These are phyloP conservation scores for Phaeophleospora eucalypticola DNA, from an alignment of 2,329 filamentous ascomycete species.

Conservation along the genomic window DNA sequence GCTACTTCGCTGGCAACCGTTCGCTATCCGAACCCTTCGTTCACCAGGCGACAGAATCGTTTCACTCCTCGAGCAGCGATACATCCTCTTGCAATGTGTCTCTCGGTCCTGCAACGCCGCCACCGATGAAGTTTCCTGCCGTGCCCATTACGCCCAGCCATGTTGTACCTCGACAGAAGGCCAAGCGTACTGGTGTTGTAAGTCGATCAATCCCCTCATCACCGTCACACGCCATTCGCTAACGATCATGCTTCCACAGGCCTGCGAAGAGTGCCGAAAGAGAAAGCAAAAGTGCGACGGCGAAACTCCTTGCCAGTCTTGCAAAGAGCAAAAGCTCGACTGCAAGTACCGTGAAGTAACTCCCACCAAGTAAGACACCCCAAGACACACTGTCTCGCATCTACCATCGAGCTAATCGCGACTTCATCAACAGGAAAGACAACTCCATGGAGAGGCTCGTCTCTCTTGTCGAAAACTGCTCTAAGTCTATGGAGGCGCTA, in stretches of 20 bases:
- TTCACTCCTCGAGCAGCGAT: conserved; percentile 14
- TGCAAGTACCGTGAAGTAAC: conserved; percentile 24
- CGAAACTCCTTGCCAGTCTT: conserved; percentile 20
- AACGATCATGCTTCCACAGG: conserved; percentile 6
- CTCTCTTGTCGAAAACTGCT: conserved; percentile 16
- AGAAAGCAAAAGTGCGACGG: conserved; percentile 24
- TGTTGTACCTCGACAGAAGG: conserved; percentile 20
- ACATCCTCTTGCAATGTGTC: conserved; percentile 21
- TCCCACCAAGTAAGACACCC: conserved; percentile 20
- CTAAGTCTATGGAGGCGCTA: conserved; percentile 19
- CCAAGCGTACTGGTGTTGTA: conserved; percentile 24
- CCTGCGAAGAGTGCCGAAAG: conserved; percentile 25
- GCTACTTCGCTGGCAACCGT: conserved; percentile 12
- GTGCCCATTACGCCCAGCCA: conserved; percentile 23
- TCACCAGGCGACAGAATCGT: conserved; percentile 13
- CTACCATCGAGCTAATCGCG: not conserved
- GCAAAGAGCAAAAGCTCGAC: conserved; percentile 23
- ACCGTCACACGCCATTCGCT: not conserved
- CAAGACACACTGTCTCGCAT: not conserved
- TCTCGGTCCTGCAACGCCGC: conserved; percentile 17
- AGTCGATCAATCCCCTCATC: conserved; percentile 4
- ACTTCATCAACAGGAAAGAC: conserved; percentile 15
- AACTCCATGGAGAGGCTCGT: conserved; percentile 21
- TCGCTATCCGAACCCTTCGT: conserved; percentile 19
- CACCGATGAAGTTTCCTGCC: conserved; percentile 18